phyloP scores from a whole-genome alignment of 352 stramenopile genomes.

The Pythium dissimile region DNA sequence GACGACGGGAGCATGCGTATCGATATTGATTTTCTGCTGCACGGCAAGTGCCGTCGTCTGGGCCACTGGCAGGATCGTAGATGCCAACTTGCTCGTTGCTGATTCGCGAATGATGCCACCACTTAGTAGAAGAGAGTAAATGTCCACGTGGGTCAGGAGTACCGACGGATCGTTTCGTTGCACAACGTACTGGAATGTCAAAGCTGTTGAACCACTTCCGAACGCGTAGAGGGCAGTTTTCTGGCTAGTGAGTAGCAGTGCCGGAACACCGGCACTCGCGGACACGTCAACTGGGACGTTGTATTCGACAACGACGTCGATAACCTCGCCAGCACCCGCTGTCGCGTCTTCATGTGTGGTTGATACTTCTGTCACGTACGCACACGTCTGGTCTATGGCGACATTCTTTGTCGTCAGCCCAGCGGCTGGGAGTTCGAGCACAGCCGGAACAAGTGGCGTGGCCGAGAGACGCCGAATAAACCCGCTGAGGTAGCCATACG shows the following conservation, averaged over 20 bases:
- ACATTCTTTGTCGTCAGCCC: slow-evolving; percentile 54
- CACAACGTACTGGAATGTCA: slow-evolving; percentile 60
- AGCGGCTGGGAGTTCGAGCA: slow-evolving; percentile 33
- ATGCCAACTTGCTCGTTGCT: slow-evolving; percentile 20
- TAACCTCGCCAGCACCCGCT: slow-evolving; percentile 47
- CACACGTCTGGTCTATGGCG: slow-evolving; percentile 47
- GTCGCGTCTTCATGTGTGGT: slow-evolving; percentile 50
- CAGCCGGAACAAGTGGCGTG: slow-evolving; percentile 32
- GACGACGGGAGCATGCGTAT: slow-evolving; percentile 36
- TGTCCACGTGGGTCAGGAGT: slow-evolving; percentile 34
- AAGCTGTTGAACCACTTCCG: slow-evolving; percentile 30
- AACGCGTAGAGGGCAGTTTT: slow-evolving; percentile 40
- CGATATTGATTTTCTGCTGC: slow-evolving; percentile 26
- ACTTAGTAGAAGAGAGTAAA: slow-evolving; percentile 43
- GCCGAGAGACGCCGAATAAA: slow-evolving; percentile 45
- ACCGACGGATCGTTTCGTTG: slow-evolving; percentile 28
- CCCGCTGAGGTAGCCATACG: slow-evolving; percentile 38
- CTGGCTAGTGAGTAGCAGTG: slow-evolving; percentile 35
- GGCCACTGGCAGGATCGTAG: slow-evolving; percentile 34
- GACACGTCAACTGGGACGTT: slow-evolving; percentile 46
- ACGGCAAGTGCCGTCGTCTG: slow-evolving; percentile 8
- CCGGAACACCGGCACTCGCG: slow-evolving; percentile 28
- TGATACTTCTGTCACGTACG: slow-evolving; percentile 28
- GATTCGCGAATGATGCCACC: slow-evolving; percentile 32
- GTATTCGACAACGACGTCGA: slow-evolving; percentile 56